Evolutionary conservation across 768 basidiomycete species (phyloP), one percentile per base, ranked within the genome.

Genomic region (Inosperma sp.): DNA sequence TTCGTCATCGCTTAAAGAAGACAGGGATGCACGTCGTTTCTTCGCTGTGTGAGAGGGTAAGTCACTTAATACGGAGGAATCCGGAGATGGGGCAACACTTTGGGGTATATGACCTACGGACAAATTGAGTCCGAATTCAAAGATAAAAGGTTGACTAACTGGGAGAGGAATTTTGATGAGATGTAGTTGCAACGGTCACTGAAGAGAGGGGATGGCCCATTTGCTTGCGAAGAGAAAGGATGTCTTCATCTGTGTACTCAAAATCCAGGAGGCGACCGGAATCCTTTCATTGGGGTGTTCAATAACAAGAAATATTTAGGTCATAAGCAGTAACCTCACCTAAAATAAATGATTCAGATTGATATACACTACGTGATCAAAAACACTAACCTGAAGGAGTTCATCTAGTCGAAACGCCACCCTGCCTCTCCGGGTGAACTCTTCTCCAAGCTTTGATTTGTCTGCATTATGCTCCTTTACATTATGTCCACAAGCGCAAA

Each of bases 341-440:
- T 53, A 30, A 40, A 30, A n/a, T 25, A 34, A n/a, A n/a, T 36
- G 25, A 35, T 50, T 49, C 40, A 35, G 43, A 27, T 22, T 55
- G 48, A 40, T 42, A 34, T 36, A 48, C 16, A 50, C 37, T n/a
- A 21, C 35, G 39, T 34, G 48, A 21, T 29, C 45, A 35, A 37
- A 53, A 36, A 21, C 30, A 60, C 83, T 56, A 56, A 89, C 92
- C 78, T 91, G 79, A 40, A 93, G 69, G 48, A 88, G 64, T 65
- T 92, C 88, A 61, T 94, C 93, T 46, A 93, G 76, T 51, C 86
- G 79, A 45, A 84, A 79, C 3, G 89, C 91, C 9, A 88, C 80
- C 50, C 82, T 83, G 35, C 76, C 80, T 64, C 88, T 77, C 33
- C 93, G 78, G n/a, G 70, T 65, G 65, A 85, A 84, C 67, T 91